Evolutionary conservation across 2,329 filamentous ascomycete genomes (phyloP).

Genomic region (Ophiostoma fasciatum): DNA sequence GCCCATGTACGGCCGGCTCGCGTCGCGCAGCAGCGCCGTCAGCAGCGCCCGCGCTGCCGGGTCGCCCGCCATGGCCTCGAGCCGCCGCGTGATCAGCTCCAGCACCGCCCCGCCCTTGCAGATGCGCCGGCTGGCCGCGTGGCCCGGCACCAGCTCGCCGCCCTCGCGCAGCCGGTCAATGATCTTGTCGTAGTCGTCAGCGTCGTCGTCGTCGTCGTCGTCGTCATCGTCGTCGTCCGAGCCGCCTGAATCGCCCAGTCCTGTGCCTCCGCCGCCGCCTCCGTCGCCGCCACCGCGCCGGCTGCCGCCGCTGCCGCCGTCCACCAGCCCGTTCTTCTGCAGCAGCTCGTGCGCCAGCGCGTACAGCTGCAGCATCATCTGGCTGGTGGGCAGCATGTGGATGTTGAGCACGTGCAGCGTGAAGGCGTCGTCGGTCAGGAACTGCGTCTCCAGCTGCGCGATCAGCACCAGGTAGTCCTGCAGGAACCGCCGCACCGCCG

Average conservation of each 20-base stretch:
- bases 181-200: conserved; percentile 82
- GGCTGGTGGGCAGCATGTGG: conserved; percentile 76
- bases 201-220: conserved; percentile 57
- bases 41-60: conserved; percentile 72
- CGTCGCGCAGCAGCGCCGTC: conserved; percentile 69
- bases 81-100: conserved; percentile 65
- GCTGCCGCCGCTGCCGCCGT: conserved; percentile 23
- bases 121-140: conserved; percentile 74
- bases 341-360: conserved; percentile 75
- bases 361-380: conserved; percentile 85
- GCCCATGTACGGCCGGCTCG: conserved; percentile 86
- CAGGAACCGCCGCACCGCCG: conserved; percentile 78
- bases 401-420: conserved; percentile 88
- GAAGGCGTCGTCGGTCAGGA: conserved; percentile 75
- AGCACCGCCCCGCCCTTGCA: conserved; percentile 97
- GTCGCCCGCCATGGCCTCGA: conserved; percentile 86
- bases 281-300: too few species aligned
- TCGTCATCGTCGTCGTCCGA: too few species aligned
- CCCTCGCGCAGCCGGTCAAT: conserved; percentile 79
- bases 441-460: conserved; percentile 85
- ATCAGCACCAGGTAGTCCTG: conserved; percentile 91
- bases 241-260: too few species aligned
- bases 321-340: conserved; percentile 73
- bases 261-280: too few species aligned
- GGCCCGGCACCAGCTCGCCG: conserved; percentile 63